These are phyloP conservation scores for Gossypium davidsonii DNA, from an alignment of 441 rosid genomes.

Conservation along the genomic window DNA sequence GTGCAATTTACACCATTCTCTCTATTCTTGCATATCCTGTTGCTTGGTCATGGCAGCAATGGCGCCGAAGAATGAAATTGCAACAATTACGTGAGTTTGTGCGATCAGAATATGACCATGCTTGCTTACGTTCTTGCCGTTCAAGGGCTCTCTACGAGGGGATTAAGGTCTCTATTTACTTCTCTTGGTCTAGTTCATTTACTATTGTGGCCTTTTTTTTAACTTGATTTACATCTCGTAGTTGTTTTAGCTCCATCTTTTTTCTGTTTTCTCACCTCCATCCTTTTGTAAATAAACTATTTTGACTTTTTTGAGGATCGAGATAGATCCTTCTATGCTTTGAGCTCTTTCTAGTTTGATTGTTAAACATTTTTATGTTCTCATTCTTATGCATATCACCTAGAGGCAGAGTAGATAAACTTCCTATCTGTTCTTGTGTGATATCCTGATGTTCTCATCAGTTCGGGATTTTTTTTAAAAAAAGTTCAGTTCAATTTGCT, in stretches of 20 bases:
- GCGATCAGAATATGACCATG: conserved; percentile 98
- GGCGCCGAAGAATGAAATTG: conserved; percentile 82
- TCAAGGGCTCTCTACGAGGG: conserved; percentile 99
- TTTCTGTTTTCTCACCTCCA: not conserved
- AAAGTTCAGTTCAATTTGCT: not conserved
- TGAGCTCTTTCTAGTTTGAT: not conserved
- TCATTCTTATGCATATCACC: not conserved
- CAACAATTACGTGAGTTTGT: conserved; percentile 95
- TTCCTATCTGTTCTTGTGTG: not conserved
- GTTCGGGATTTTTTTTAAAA: not conserved
- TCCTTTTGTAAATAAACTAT: not conserved
- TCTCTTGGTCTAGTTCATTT: not conserved
- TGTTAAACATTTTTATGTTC: not conserved
- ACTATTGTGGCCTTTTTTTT: not conserved
- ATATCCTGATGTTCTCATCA: not conserved
- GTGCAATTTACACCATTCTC: conserved; percentile 81
- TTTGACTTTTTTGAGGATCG: not conserved
- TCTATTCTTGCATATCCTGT: conserved; percentile 76
- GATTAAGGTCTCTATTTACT: conserved; percentile 61
- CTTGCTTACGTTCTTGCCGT: conserved; percentile 98
- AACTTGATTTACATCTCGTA: not conserved
- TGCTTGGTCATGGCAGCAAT: conserved; percentile 99
- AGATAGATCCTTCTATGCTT: not conserved
- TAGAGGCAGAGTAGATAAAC: not conserved
- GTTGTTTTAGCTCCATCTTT: not conserved